phyloP scores from a whole-genome alignment of 2,329 filamentous ascomycete genomes.

The Pseudogymnoascus sp. region DNA sequence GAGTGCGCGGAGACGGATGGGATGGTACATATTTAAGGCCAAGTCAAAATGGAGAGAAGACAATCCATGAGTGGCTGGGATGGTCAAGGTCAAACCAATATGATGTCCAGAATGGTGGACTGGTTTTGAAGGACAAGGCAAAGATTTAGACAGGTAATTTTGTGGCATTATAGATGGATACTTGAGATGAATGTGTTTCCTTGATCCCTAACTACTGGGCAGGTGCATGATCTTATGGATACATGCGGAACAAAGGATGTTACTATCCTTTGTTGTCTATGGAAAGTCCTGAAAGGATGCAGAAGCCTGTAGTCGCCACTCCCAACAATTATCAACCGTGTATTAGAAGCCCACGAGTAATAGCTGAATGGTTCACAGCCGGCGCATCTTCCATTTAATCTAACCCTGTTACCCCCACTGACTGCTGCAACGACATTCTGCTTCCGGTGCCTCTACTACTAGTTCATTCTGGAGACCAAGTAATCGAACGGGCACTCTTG shows the following conservation, averaged over 20 bases:
- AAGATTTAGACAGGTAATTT: slow-evolving; percentile 33
- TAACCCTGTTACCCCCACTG: background rate
- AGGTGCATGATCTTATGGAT: no score
- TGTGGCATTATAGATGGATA: no score
- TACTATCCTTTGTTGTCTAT: no score
- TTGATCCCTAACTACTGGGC: no score
- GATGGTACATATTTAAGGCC: slow-evolving; percentile 48
- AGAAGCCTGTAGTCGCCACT: no score
- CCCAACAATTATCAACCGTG: background rate
- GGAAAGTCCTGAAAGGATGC: no score
- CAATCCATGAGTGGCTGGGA: slow-evolving; percentile 64
- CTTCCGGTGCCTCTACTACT: background rate
- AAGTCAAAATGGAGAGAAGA: slow-evolving; percentile 64
- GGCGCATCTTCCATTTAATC: background rate
- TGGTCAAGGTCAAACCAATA: slow-evolving; percentile 69
- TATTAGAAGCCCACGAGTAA: background rate
- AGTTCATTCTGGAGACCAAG: background rate
- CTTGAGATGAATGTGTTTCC: no score
- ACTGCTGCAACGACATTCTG: background rate
- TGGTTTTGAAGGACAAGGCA: slow-evolving; percentile 42
- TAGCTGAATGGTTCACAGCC: background rate
- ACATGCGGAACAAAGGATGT: no score
- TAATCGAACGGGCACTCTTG: background rate
- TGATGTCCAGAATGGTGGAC: slow-evolving; percentile 52
- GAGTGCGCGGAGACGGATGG: slow-evolving; percentile 62